Base-by-base conservation (phyloP, 805 yeast genomes). In the Candida stauntonica region DNA sequence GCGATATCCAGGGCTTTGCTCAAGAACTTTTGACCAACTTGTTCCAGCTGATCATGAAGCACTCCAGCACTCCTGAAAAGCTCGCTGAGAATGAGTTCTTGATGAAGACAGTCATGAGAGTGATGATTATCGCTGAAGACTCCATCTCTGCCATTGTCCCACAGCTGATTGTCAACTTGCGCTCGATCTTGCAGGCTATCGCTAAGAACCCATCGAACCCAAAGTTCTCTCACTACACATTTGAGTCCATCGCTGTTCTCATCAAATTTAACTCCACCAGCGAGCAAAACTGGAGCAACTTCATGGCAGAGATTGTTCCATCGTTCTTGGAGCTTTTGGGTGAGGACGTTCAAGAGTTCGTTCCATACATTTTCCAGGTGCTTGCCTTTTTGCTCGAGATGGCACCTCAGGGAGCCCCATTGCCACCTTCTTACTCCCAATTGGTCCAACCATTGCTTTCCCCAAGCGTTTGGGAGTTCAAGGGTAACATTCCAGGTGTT, bases 171-270 rank as follows among this genome's bases (percentile, higher is more conserved):
- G 69, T 73, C 24, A 89, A 89, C 56, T 66, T 91, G 30, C 62
- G 89, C 31, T 67, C 72, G 36, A 84, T 93, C 33, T 69, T 89
- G 34, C 70, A 69, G 13, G 75, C 78, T 13, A 87, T 89, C 39
- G 68, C 88, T 17, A 80, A 79, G 51, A 93, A 93, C 54, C 99
- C 99, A 5, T 86, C 98, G 5, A 93, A 93, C 62, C 99, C 99
- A 31, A 77, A 81, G 51, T 93, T 93, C 55, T 76, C 88, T 6
- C 99, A 93, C 61, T 94, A 80, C 56, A 71, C 85, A 4, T 93
- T 93, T 59, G 99, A 93, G 67, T 73, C 95, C 7, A 70, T 93
- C 42, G 91, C 93, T 18, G 81, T 81, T 5, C 64, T 89, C 35
- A 64, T 89, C 42, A 80, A 81, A 47, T 80, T 61, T 54, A 60